A percentile compares a stretch with the other conserved stretches of the same genome.
Evolutionary conservation across 2,329 filamentous ascomycete genomes (phyloP).

Genomic region (Daldinia sp.): DNA sequence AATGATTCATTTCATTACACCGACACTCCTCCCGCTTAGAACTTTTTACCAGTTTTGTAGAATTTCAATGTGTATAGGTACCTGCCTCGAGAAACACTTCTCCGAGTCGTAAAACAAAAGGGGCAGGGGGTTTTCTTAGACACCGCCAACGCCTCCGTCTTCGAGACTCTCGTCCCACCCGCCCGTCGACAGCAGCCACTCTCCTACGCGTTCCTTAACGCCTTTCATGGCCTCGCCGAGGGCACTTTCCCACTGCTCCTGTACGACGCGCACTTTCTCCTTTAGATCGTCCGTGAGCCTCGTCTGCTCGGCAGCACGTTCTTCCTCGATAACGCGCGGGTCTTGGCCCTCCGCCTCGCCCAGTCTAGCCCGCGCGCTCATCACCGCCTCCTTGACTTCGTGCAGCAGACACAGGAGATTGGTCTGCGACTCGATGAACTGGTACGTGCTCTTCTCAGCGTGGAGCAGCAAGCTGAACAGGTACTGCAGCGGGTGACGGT

Average conservation of each 20-base stretch:
- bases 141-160: constrained; percentile 64
- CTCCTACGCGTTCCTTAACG: constrained; percentile 79
- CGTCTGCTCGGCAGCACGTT: constrained; percentile 74
- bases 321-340: constrained; percentile 62
- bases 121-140: constrained; percentile 45
- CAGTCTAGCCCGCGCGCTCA: constrained; percentile 70
- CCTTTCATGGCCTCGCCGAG: constrained; percentile 81
- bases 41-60: neutral
- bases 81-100: neutral
- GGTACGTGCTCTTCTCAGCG: constrained; percentile 91
- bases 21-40: neutral
- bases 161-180: constrained; percentile 87
- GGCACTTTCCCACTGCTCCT: constrained; percentile 90
- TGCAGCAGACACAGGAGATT: constrained; percentile 91
- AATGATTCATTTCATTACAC: constrained; percentile 9
- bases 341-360: constrained; percentile 72
- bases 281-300: constrained; percentile 87
- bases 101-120: neutral
- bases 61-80: neutral
- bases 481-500: constrained; percentile 87
- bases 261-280: constrained; percentile 90
- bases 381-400: constrained; percentile 85
- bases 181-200: constrained; percentile 79
- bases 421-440: constrained; percentile 95
- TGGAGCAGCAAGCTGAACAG: constrained; percentile 87